These are phyloP conservation scores for Colletotrichum tanaceti DNA, from an alignment of 2,329 filamentous ascomycete genomes.

Conservation along the genomic window DNA sequence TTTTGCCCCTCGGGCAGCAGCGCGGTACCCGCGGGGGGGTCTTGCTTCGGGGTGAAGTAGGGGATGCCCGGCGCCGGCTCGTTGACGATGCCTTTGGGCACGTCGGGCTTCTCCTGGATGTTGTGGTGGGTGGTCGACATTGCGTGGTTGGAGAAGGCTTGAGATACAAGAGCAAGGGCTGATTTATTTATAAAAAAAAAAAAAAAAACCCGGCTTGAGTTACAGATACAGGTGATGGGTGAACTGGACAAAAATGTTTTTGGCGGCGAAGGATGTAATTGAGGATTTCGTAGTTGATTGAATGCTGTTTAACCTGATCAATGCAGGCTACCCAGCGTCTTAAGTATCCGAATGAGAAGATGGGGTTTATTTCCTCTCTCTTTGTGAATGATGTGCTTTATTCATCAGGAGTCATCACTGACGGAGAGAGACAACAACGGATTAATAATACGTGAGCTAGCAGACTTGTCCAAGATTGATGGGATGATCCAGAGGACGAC, in stretches of 20 bases:
- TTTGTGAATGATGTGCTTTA: background rate
- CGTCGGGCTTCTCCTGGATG: background rate
- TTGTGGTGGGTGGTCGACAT: conserved; percentile 11
- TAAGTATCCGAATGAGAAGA: no score
- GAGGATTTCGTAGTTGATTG: no score
- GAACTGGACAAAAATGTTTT: no score
- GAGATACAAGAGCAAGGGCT: no score
- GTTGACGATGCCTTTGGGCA: background rate
- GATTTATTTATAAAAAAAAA: no score
- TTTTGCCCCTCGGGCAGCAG: conserved; percentile 5
- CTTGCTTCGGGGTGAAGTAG: conserved; percentile 8
- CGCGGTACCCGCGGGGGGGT: conserved; percentile 11
- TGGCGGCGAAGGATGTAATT: no score
- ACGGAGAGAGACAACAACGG: accelerated
- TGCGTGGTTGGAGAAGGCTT: background rate
- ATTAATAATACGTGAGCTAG: background rate
- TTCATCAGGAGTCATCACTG: accelerated
- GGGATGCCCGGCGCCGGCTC: conserved; percentile 1
- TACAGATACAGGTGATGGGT: no score
- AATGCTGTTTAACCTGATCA: no score
- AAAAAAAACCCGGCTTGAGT: no score
- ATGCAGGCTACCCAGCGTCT: no score
- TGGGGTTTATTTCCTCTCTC: no score
- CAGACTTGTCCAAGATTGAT: background rate
- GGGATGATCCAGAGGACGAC: background rate